These are phyloP conservation scores for Cenococcum geophilum DNA, from an alignment of 495 filamentous ascomycete species.

Conservation along the genomic window DNA sequence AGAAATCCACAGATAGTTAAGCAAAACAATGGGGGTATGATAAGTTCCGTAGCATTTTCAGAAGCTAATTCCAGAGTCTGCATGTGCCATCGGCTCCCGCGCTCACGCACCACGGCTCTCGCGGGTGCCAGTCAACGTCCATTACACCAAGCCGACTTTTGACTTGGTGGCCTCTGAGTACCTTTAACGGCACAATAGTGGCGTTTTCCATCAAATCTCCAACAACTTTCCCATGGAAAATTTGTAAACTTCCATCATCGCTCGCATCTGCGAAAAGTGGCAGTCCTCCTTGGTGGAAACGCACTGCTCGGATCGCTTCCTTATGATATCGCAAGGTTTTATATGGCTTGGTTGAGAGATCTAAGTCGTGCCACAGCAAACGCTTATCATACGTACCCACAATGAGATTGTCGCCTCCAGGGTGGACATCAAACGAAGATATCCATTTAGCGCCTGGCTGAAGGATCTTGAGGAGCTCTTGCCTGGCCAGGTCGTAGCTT, in stretches of 20 bases:
- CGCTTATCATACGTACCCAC: slow-evolving; percentile 90
- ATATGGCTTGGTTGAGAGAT: slow-evolving; percentile 82
- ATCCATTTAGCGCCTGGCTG: slow-evolving; percentile 95
- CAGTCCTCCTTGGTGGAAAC: slow-evolving; percentile 74
- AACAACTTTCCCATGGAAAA: slow-evolving; percentile 94
- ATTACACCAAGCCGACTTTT: slow-evolving; percentile 76
- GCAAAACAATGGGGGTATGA: not conserved
- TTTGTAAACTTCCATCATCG: slow-evolving; percentile 88
- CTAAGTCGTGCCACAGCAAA: slow-evolving; percentile 94
- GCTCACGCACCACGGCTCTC: slow-evolving; percentile 86
- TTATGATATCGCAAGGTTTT: slow-evolving; percentile 91
- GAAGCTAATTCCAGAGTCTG: slow-evolving; percentile 62
- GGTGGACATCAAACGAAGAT: slow-evolving; percentile 85
- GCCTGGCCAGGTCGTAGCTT: slow-evolving; percentile 82
- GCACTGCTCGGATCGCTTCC: slow-evolving; percentile 82
- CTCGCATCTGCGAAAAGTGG: slow-evolving; percentile 89
- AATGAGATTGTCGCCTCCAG: slow-evolving; percentile 86
- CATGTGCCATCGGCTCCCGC: slow-evolving; percentile 90
- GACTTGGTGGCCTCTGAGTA: slow-evolving; percentile 80
- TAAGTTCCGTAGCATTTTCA: slow-evolving; percentile 1
- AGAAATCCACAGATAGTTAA: not conserved
- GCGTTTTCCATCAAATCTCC: slow-evolving; percentile 92
- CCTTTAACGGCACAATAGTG: slow-evolving; percentile 90
- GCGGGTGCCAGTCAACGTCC: slow-evolving; percentile 91
- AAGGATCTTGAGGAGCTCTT: slow-evolving; percentile 82